Base-by-base conservation (phyloP, 2,329 filamentous ascomycete genomes). In the Penicillium concentricum region DNA sequence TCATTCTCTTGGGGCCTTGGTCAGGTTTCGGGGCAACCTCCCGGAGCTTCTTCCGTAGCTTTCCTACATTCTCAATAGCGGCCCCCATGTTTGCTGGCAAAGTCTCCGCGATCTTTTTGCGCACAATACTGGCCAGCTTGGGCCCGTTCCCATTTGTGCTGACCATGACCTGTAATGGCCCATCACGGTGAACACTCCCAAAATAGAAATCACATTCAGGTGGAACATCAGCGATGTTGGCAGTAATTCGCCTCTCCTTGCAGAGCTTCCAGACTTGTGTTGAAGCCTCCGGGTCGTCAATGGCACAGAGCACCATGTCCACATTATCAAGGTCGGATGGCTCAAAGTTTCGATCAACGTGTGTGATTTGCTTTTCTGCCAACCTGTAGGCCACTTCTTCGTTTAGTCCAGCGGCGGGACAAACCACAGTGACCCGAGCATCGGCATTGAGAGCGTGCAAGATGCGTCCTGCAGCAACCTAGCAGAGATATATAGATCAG, bases 131-230 rank as follows among this genome's bases (percentile, higher is more conserved):
- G 10, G 94, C 94, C 61, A 99, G 78, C 71, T 93, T 87, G 0
- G 94, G 94, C 0, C 94, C 94, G 72, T 96, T 97, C 51, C 94
- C 94, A 73, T 97, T 99, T 35, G 94, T 99, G 78, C 90, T 95
- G 66, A 99, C 93, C 94, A 99, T 99, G 69, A 99, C 88, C 79
- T 99, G 94, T 59, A 99, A 77, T 6, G 94, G 94, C 0, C 94
- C 94, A 73, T 99, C 94, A 49, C 94, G 88, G 76, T 99, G 91
- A 38, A 97, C 88, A 72, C 90, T 94, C 61, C 94, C 94, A 78
- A 99, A 99, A 81, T 97, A 99, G 72, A 99, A 99, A 71, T 99
- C 94, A 76, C 94, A 99, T 74, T 99, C 94, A 0, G 91, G 84
- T 0, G 94, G 94, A 4, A 99, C 94, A 72, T 99, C 94, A 64